Evolutionary conservation across 2,329 filamentous ascomycete species (phyloP), one percentile per base, ranked within the genome.

Genomic region (Escovopsis sp.): DNA sequence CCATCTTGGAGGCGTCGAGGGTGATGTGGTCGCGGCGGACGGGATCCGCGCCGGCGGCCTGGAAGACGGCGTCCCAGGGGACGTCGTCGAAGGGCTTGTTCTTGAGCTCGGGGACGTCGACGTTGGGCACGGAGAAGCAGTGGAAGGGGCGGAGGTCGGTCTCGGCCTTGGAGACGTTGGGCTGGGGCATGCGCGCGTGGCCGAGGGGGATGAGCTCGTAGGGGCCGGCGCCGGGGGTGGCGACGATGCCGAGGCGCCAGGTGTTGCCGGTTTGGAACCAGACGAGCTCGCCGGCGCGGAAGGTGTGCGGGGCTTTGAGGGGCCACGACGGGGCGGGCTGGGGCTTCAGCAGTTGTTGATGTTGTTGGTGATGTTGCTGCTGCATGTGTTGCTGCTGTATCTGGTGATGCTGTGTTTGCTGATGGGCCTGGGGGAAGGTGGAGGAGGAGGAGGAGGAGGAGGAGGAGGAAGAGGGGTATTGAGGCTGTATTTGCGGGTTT

Each of bases 1-100:
- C 66, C 45, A 69, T 54, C 44, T 70, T 70, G 4, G 65, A 68
- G 1, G 65, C 65, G 39, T 69, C 66, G 4, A 70, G 55, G 2
- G 55, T 53, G 7, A 68, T 45, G 9, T 58, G 44, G 31, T 66
- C 62, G 14, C 57, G 53, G 39, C 55, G 56, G n/a, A 54, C 47
- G 0, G 47, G 44, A 33, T 63, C 58, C 14, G 49, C 50, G 3
- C 49, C 47, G 4, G 51, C 46, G 16, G 44, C 41, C 15, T 46
- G 49, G 31, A 65, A 51, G 28, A 60, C 42, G 3, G 43, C 43
- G 6, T 59, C 52, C 66, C 66, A 70, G 9, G 56, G 48, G 11
- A 67, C 48, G 4, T 60, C 51, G 11, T 62, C 57, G 42, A 65
- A 62, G 1, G 50, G 41, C 32, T 56, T 56, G 14, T 57, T 54